phyloP scores from a whole-genome alignment of 1,139 yeast species.

The Candida sp. region DNA sequence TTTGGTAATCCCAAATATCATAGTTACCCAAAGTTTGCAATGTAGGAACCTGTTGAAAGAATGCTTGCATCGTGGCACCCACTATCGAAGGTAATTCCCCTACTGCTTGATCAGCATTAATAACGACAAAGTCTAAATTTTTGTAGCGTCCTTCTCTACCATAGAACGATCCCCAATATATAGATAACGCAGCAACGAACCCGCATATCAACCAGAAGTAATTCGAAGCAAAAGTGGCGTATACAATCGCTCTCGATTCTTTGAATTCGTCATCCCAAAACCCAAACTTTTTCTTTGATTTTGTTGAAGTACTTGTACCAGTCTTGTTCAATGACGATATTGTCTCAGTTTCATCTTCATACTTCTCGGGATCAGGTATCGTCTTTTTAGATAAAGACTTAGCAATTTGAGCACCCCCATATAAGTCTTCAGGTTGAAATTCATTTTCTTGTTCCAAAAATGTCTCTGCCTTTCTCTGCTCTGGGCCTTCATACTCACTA shows the following conservation, averaged over 20 bases:
- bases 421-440: conserved; percentile 7
- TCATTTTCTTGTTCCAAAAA: conserved; percentile 3
- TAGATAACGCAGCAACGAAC: conserved; percentile 20
- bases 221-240: conserved; percentile 17
- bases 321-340: neutral
- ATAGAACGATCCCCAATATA: conserved; percentile 32
- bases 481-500: neutral
- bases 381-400: neutral
- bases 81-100: conserved; percentile 21
- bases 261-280: conserved; percentile 28
- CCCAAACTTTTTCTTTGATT: conserved; percentile 14
- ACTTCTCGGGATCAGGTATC: neutral
- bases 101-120: conserved; percentile 21
- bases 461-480: conserved; percentile 4
- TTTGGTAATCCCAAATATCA: conserved; percentile 18
- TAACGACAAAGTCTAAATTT: conserved; percentile 21
- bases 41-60: conserved; percentile 20
- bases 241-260: conserved; percentile 16
- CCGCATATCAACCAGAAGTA: conserved; percentile 21
- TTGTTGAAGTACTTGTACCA: neutral
- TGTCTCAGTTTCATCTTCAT: conserved; percentile 1
- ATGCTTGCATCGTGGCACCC: conserved; percentile 19
- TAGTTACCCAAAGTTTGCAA: conserved; percentile 20
- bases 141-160: conserved; percentile 16
- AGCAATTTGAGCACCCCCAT: conserved; percentile 9